A percentile compares a stretch with the other conserved stretches of the same genome.
phyloP scores from a whole-genome alignment of 495 filamentous ascomycete species.

The Apiosordaria backusii region DNA sequence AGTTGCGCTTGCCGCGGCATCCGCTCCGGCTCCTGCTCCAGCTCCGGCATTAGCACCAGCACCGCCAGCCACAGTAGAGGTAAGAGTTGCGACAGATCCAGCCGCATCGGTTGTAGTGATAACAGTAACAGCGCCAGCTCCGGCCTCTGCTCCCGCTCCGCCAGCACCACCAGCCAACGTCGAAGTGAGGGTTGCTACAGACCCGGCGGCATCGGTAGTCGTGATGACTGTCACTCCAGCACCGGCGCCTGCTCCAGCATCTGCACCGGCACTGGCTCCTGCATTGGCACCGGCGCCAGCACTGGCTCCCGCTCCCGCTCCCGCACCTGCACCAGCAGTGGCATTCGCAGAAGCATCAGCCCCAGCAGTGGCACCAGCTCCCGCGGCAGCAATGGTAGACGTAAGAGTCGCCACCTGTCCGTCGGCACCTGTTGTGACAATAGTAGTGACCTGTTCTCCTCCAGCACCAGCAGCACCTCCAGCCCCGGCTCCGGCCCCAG shows the following conservation, averaged over 20 bases:
- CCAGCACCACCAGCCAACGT: not conserved
- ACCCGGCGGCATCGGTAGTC: constrained; percentile 6
- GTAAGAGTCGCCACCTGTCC: not conserved
- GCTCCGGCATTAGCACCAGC: not conserved
- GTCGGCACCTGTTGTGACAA: not conserved
- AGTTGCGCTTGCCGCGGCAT: not conserved
- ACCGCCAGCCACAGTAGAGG: not conserved
- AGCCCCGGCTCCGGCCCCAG: not conserved
- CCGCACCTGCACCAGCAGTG: not conserved
- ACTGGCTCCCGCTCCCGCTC: too few species aligned
- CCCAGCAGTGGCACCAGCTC: not conserved
- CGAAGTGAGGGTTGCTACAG: not conserved
- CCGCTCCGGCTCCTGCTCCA: too few species aligned
- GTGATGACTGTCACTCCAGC: constrained; percentile 8
- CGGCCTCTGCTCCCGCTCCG: not conserved
- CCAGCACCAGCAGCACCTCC: not conserved
- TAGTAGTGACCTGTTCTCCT: constrained; percentile 7
- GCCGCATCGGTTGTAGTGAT: constrained; percentile 11
- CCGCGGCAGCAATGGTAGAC: not conserved
- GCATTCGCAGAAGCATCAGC: not conserved
- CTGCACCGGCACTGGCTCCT: not conserved
- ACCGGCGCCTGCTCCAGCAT: not conserved
- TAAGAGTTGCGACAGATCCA: not conserved
- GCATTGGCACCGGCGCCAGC: not conserved
- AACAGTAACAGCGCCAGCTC: constrained; percentile 3